Percentiles rank a stretch among this genome's conserved stretches.
phyloP scores from a whole-genome alignment of 768 basidiomycete genomes.

The Phallus indusiatus region DNA sequence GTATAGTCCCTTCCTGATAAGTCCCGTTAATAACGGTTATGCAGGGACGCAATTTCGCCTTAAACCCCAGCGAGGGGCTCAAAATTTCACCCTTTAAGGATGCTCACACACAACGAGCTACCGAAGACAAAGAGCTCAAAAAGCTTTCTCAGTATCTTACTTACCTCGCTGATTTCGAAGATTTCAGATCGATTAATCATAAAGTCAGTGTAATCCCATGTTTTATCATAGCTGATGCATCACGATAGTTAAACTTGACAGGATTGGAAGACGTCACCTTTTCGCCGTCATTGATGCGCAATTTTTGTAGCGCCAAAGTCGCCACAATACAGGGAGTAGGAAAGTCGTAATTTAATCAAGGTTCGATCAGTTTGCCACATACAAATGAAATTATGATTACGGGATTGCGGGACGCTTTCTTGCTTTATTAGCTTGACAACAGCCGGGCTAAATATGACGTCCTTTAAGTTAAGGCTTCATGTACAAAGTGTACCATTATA shows the following conservation, averaged over 20 bases:
- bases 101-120: slow-evolving; percentile 52
- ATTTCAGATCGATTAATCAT: slow-evolving; percentile 59
- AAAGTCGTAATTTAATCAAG: too few relatives aligned
- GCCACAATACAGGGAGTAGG: too few relatives aligned
- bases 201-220: slow-evolving; percentile 35
- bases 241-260: slow-evolving; percentile 9
- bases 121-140: slow-evolving; percentile 58
- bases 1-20: slow-evolving; percentile 12
- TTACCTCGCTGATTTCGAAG: slow-evolving; percentile 46
- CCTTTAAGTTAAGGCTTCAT: background rate
- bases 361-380: too few relatives aligned
- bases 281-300: background rate
- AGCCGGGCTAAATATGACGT: slow-evolving; percentile 8
- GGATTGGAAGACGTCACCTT: slow-evolving; percentile 25
- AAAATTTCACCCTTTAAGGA: slow-evolving; percentile 78
- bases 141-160: slow-evolving; percentile 58
- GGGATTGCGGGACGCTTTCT: slow-evolving; percentile 36
- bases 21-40: slow-evolving; percentile 1
- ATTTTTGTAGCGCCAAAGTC: too few relatives aligned
- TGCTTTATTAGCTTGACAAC: slow-evolving; percentile 31
- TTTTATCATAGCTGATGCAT: background rate
- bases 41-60: slow-evolving; percentile 75
- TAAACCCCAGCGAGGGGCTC: slow-evolving; percentile 76
- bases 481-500: too few relatives aligned
- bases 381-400: background rate